A percentile compares a stretch with the other conserved stretches of the same genome.
These are phyloP conservation scores for Trichoderma orchidacearum DNA, from an alignment of 495 filamentous ascomycete genomes.

Conservation along the genomic window DNA sequence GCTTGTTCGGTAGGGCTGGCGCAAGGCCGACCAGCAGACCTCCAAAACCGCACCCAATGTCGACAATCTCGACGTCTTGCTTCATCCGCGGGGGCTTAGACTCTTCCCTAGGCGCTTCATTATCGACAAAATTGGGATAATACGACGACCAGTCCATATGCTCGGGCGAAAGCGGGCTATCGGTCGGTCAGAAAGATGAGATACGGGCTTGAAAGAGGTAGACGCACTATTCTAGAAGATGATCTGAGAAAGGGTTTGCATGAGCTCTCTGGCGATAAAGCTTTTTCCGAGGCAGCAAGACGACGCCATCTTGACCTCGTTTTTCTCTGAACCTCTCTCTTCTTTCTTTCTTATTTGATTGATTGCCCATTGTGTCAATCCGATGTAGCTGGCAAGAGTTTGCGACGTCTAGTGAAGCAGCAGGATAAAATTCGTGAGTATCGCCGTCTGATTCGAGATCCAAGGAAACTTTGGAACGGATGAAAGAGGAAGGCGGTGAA, in stretches of 20 bases:
- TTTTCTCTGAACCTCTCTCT: background rate
- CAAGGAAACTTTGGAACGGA: background rate
- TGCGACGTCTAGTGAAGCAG: background rate
- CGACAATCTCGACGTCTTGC: constrained; percentile 76
- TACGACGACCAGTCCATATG: constrained; percentile 84
- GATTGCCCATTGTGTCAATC: background rate
- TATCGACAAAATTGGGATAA: constrained; percentile 55
- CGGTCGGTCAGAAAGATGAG: constrained; percentile 6
- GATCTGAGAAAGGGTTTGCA: constrained; percentile 95
- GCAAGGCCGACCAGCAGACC: constrained; percentile 79
- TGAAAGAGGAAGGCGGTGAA: background rate
- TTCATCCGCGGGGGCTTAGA: constrained; percentile 27
- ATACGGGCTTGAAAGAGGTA: background rate
- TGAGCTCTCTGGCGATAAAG: constrained; percentile 95
- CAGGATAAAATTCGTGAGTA: background rate
- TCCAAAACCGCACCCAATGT: constrained; percentile 95
- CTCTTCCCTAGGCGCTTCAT: constrained; percentile 8
- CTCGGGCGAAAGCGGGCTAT: constrained; percentile 64
- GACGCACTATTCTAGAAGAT: constrained; percentile 70
- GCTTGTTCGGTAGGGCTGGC: constrained; percentile 63
- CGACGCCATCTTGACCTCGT: background rate
- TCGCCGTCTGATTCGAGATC: background rate
- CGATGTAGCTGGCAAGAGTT: background rate
- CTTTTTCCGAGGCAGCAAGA: constrained; percentile 67
- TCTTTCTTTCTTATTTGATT: constrained; percentile 21